Base-by-base conservation (phyloP, 2,329 filamentous ascomycete genomes). In the Stagonosporopsis rhizophila region DNA sequence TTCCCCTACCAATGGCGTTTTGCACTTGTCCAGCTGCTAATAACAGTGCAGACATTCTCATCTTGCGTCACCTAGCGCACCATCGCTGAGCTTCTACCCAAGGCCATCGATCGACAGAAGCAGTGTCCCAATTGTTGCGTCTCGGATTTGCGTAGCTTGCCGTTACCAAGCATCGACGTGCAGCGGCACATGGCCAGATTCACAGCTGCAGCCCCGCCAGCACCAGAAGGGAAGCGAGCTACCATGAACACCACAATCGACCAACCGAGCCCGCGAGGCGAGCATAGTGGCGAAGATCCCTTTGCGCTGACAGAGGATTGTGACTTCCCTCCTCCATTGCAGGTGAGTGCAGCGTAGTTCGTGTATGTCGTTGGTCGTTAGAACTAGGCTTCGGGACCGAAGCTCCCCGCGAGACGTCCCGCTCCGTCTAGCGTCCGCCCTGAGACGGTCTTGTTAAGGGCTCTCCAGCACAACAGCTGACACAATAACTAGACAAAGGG, bases 321-420 rank as follows among this genome's bases (percentile, higher is more conserved):
- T 35, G 50, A 58, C 20, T 58, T 51, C 34, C 32, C 34, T 37
- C 25, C 38, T 14, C 49, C 41, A 23, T 41, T 40, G 14, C 50
- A 55, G 39, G 53, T 59, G 40, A 55, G 59, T 56, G 27, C 25
- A 40, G 32, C 4, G 12, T 12, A 38, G 7, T 37, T 50, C 56
- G 19, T 41, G 55, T 44, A 14, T 59, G 59, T 68, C 56, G 61
- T 67, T 42, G 28, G 59, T 68, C 56, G 61, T 67, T 41, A 27
- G 45, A 56, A 47, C 22, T 56, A 60, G 64, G 54, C 52, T 56
- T 58, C 44, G 56, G 55, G 37, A 55, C 49, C 55, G 56, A 49
- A 45, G 41, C 48, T 22, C 53, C 32, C 44, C 49, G 46, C 23
- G 46, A 44, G 35, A 50, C 52, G 50, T 59, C 47, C 52, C 52